Conservation (phyloP, 75 land plant genomes). For the Pinus tabuliformis region DNA sequence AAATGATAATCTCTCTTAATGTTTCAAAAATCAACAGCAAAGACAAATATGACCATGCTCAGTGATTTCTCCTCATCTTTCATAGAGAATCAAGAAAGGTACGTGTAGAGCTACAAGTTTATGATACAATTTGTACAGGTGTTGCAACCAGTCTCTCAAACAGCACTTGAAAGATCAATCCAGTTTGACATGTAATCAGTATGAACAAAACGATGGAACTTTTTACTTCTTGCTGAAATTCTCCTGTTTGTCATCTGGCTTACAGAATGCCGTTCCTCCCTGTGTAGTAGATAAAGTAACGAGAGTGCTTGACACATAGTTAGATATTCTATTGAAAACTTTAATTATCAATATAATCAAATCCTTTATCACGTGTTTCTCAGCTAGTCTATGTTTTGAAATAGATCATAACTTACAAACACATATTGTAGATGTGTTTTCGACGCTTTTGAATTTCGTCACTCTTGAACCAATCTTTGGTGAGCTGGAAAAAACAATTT, state of each 20-base stretch:
- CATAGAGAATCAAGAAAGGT: no score
- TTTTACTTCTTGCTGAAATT: constrained; percentile 13
- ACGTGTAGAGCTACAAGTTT: no score
- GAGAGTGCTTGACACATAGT: neutral
- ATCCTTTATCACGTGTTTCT: no score
- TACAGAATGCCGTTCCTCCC: constrained; percentile 2
- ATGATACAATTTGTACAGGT: no score
- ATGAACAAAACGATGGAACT: neutral
- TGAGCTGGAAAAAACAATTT: constrained; percentile 10
- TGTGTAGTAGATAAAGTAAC: no score
- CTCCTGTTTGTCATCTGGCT: constrained; percentile 1
- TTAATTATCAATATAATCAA: no score
- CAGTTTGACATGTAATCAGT: neutral
- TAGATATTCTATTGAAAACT: neutral
- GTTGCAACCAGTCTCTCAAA: neutral
- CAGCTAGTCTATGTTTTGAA: neutral
- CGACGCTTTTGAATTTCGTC: constrained; percentile 2
- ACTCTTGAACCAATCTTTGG: constrained; percentile 3
- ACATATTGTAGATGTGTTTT: neutral
- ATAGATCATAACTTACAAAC: constrained; percentile 4
- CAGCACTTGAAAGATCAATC: constrained; percentile 10
- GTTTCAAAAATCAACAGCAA: no score
- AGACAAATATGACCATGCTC: no score
- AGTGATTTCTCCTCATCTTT: no score
- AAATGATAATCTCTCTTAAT: no score